Conservation (phyloP, 768 basidiomycete genomes). For the Lactifluus hygrophoroides region DNA sequence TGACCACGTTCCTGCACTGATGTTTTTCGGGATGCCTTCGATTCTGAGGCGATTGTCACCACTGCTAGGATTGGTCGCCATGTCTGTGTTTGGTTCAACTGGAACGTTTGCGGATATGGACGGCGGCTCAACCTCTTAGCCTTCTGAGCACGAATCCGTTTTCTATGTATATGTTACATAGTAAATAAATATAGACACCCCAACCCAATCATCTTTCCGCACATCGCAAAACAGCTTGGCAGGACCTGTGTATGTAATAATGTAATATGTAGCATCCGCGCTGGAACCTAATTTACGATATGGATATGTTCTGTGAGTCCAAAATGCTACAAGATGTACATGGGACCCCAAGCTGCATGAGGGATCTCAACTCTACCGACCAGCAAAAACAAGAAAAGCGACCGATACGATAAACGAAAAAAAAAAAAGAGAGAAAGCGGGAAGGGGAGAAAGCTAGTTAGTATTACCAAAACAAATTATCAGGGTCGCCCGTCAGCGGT, state of each 20-base stretch:
- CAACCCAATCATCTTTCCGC: too few relatives aligned
- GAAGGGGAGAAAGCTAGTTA: neutral
- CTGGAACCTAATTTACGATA: neutral
- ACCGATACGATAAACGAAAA: neutral
- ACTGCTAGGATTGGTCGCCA: constrained; percentile 16
- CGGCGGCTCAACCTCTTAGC: too few relatives aligned
- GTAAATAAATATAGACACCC: neutral
- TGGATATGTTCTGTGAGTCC: neutral
- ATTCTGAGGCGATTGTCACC: constrained; percentile 25
- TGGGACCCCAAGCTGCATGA: neutral
- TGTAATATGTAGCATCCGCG: neutral
- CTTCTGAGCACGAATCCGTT: too few relatives aligned
- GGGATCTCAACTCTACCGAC: neutral
- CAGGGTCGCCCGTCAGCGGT: neutral
- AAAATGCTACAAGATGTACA: constrained; percentile 7
- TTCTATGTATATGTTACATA: constrained; percentile 17
- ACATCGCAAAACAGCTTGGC: neutral
- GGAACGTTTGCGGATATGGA: constrained; percentile 17
- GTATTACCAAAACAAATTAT: neutral
- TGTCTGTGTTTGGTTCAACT: constrained; percentile 4
- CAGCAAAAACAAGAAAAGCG: neutral
- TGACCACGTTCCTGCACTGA: too few relatives aligned
- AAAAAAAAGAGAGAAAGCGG: neutral
- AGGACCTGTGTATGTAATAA: neutral
- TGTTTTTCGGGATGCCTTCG: constrained; percentile 68